Evolutionary conservation across 2,329 filamentous ascomycete genomes (phyloP).

Genomic region (Exophiala spinifera): DNA sequence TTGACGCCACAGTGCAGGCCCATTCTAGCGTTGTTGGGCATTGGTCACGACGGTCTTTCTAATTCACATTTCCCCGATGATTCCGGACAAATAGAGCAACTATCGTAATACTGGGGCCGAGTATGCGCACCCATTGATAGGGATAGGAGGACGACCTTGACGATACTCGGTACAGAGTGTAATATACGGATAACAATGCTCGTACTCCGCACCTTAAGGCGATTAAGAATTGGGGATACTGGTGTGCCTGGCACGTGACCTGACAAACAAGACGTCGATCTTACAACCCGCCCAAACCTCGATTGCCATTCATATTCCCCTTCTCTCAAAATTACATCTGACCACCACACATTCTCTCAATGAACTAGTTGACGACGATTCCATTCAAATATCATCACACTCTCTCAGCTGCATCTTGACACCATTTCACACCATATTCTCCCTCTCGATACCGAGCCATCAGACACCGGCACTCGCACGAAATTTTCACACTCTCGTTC

Average conservation of each 20-base stretch:
- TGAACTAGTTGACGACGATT: neutral
- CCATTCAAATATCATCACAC: neutral
- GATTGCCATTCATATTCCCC: neutral
- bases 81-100: no score
- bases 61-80: no score
- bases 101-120: no score
- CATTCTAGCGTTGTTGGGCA: no score
- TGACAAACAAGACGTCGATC: neutral
- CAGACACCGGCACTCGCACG: neutral
- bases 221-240: neutral
- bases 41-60: no score
- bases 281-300: neutral
- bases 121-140: no score
- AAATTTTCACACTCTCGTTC: neutral
- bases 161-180: no score
- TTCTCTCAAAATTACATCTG: neutral
- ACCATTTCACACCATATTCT: no score
- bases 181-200: no score
- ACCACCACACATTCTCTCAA: neutral
- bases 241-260: neutral
- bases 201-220: no score
- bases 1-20: no score
- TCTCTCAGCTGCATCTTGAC: neutral
- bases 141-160: no score
- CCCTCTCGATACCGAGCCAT: neutral